These are phyloP conservation scores for Pestalotiopsis sp. DNA, from an alignment of 2,329 filamentous ascomycete genomes.

Conservation along the genomic window DNA sequence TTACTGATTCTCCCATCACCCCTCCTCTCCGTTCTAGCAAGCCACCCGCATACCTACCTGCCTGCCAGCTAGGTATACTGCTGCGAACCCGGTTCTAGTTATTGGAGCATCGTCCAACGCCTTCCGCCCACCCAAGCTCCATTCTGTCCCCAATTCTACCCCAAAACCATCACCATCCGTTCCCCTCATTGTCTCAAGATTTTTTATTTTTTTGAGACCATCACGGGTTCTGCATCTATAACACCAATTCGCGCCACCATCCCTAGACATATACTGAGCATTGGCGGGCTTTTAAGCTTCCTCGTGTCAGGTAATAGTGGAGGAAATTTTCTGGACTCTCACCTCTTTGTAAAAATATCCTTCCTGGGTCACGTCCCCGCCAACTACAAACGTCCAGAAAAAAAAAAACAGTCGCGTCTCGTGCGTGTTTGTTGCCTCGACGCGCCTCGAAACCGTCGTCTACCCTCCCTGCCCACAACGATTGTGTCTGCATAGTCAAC, in stretches of 20 bases:
- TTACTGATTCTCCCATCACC: slow-evolving; percentile 4
- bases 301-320: slow-evolving; percentile 17
- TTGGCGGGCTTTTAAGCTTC: slow-evolving; percentile 14
- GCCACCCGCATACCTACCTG: slow-evolving; percentile 2
- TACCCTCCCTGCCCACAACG: not conserved
- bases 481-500: slow-evolving; percentile 1
- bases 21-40: not conserved
- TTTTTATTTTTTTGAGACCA: slow-evolving; percentile 25
- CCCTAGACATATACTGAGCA: not conserved
- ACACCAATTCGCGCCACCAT: slow-evolving; percentile 23
- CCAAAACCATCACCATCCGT: slow-evolving; percentile 28
- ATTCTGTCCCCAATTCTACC: slow-evolving; percentile 37
- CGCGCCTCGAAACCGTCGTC: not conserved
- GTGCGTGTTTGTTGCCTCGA: slow-evolving; percentile 6
- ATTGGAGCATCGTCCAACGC: slow-evolving; percentile 36
- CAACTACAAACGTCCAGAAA: not conserved
- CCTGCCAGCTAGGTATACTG: slow-evolving; percentile 16
- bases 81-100: slow-evolving; percentile 28
- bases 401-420: slow-evolving; percentile 10
- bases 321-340: slow-evolving; percentile 16
- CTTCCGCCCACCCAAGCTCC: slow-evolving; percentile 32
- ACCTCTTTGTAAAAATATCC: not conserved
- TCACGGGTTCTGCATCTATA: slow-evolving; percentile 21
- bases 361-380: not conserved
- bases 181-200: slow-evolving; percentile 31